Percentiles rank a stretch among this genome's conserved stretches.
Evolutionary conservation across 2,329 filamentous ascomycete genomes (phyloP).

Genomic region (Trichoderma semiorbis): DNA sequence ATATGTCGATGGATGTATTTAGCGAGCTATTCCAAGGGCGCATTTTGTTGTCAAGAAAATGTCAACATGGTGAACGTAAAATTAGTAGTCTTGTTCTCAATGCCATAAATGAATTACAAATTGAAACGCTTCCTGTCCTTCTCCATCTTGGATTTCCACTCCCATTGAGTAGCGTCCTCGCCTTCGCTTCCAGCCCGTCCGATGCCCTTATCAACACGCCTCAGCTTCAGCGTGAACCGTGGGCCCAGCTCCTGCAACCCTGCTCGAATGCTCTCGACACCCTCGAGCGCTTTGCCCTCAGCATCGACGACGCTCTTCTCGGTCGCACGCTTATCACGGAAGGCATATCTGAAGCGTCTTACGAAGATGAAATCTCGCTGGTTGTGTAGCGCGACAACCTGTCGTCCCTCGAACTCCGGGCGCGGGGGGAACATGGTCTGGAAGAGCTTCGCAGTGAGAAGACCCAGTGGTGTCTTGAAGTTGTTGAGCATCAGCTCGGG

Average conservation of each 20-base stretch:
- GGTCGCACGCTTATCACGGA: constrained; percentile 79
- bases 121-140: constrained; percentile 93
- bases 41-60: background rate
- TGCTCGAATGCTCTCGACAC: constrained; percentile 79
- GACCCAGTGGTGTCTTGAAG: constrained; percentile 88
- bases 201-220: constrained; percentile 87
- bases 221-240: constrained; percentile 71
- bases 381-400: constrained; percentile 90
- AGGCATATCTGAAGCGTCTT: constrained; percentile 84
- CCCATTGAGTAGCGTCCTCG: constrained; percentile 80
- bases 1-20: background rate
- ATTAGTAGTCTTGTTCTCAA: background rate
- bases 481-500: constrained; percentile 90
- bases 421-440: constrained; percentile 58
- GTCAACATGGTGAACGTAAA: background rate
- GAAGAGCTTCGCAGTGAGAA: constrained; percentile 84
- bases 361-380: constrained; percentile 97
- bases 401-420: constrained; percentile 80
- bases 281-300: constrained; percentile 79
- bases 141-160: constrained; percentile 96
- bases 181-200: constrained; percentile 64
- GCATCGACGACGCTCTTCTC: constrained; percentile 82
- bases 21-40: background rate
- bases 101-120: constrained; percentile 50
- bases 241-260: constrained; percentile 90